A percentile compares a stretch with the other conserved stretches of the same genome.
phyloP scores from a whole-genome alignment of 768 basidiomycete genomes.

The Tricholoma furcatifolium region DNA sequence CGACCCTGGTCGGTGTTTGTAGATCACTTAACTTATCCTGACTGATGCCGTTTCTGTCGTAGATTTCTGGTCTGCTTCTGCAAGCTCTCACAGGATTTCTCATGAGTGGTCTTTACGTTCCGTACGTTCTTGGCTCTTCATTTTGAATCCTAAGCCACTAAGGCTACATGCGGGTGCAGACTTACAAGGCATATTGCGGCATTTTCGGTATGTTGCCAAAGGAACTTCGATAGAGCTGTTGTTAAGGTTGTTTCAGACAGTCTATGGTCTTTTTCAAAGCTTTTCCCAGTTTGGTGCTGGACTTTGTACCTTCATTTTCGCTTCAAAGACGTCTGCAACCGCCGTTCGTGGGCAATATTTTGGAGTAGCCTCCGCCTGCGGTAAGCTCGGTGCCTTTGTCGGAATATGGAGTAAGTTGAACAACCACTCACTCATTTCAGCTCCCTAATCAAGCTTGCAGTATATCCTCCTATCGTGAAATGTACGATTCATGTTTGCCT shows the following conservation, averaged over 20 bases:
- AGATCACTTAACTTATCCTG: background rate
- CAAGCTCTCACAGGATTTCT: slow-evolving; percentile 81
- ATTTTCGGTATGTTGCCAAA: slow-evolving; percentile 58
- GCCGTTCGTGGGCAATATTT: slow-evolving; percentile 84
- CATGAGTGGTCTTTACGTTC: slow-evolving; percentile 77
- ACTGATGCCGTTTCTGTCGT: too few species aligned
- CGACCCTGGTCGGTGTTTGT: slow-evolving; percentile 53
- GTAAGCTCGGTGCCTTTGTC: slow-evolving; percentile 82
- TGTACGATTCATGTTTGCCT: slow-evolving; percentile 33
- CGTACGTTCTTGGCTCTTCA: slow-evolving; percentile 27
- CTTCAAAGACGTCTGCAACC: slow-evolving; percentile 79
- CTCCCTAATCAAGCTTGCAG: slow-evolving; percentile 27
- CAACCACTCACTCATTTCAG: background rate
- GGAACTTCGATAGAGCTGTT: background rate
- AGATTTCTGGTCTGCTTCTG: slow-evolving; percentile 66
- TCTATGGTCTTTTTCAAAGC: slow-evolving; percentile 87
- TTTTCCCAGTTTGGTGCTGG: slow-evolving; percentile 90
- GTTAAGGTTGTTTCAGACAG: slow-evolving; percentile 39
- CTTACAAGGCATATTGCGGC: slow-evolving; percentile 65
- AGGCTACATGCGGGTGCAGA: slow-evolving; percentile 21
- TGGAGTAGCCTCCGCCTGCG: slow-evolving; percentile 79
- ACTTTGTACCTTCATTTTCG: slow-evolving; percentile 81
- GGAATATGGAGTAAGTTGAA: slow-evolving; percentile 68
- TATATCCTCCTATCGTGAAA: slow-evolving; percentile 62
- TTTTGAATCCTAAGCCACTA: background rate